phyloP scores from a whole-genome alignment of 2,329 filamentous ascomycete genomes.

The Alternaria triticimaculans region DNA sequence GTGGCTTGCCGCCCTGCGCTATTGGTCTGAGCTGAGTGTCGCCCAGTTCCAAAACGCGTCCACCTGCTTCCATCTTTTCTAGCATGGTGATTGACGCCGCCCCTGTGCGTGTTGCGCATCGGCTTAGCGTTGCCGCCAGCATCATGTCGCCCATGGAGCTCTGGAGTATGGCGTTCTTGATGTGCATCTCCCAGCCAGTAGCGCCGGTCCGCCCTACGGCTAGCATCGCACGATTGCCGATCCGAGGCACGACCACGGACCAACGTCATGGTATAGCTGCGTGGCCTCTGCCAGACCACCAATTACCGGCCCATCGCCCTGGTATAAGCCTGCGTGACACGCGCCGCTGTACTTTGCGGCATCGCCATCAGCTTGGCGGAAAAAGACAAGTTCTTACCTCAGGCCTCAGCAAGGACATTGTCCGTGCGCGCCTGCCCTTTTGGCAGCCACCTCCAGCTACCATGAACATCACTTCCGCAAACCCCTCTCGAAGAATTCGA shows the following conservation, averaged over 20 bases:
- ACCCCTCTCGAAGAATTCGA: background rate
- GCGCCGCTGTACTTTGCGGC: slow-evolving; percentile 24
- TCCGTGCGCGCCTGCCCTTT: slow-evolving; percentile 19
- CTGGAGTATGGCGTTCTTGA: background rate
- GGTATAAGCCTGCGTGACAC: slow-evolving; percentile 27
- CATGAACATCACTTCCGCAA: background rate
- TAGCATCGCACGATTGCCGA: slow-evolving; percentile 39
- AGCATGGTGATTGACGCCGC: slow-evolving; percentile 34
- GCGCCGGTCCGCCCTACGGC: slow-evolving; percentile 25
- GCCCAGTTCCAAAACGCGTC: slow-evolving; percentile 34
- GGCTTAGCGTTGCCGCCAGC: slow-evolving; percentile 17
- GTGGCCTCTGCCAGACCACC: slow-evolving; percentile 16
- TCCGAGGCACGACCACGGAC: slow-evolving; percentile 30
- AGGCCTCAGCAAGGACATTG: slow-evolving; percentile 15
- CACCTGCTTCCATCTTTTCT: slow-evolving; percentile 32
- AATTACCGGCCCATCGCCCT: slow-evolving; percentile 28
- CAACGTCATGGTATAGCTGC: slow-evolving; percentile 30
- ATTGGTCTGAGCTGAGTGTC: slow-evolving; percentile 42
- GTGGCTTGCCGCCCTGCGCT: slow-evolving; percentile 41
- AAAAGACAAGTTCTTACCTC: slow-evolving; percentile 27
- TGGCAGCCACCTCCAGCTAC: slow-evolving; percentile 1
- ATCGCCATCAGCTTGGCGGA: slow-evolving; percentile 29
- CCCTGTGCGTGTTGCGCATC: slow-evolving; percentile 24
- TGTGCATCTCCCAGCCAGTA: slow-evolving; percentile 16
- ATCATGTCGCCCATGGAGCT: slow-evolving; percentile 17